Percentiles rank a stretch among this genome's conserved stretches.
Evolutionary conservation across 2,329 filamentous ascomycete genomes (phyloP).

Genomic region (Thielaviopsis ethacetica): DNA sequence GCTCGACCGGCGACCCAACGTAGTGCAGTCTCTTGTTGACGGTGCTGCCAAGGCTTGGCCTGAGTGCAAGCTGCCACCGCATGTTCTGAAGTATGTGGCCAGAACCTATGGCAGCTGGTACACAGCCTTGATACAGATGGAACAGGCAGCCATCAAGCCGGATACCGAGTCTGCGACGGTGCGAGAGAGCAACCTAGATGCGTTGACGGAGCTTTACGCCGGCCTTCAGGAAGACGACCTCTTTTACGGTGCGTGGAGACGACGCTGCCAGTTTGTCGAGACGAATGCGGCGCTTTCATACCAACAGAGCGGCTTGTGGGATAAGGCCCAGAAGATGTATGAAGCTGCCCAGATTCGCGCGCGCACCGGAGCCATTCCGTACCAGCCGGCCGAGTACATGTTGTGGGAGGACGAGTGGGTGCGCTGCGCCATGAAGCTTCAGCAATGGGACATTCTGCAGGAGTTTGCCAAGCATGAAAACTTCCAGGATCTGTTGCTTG

Average conservation of each 20-base stretch:
- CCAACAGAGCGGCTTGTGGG: slow-evolving; percentile 98
- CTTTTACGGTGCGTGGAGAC: slow-evolving; percentile 93
- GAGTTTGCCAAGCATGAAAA: slow-evolving; percentile 99
- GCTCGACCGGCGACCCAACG: slow-evolving; percentile 87
- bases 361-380: slow-evolving; percentile 85
- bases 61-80: slow-evolving; percentile 80
- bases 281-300: slow-evolving; percentile 95
- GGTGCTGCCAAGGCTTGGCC: slow-evolving; percentile 73
- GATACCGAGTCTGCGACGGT: slow-evolving; percentile 70
- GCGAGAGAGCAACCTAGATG: slow-evolving; percentile 88
- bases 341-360: slow-evolving; percentile 96
- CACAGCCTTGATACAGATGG: slow-evolving; percentile 75
- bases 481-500: slow-evolving; percentile 85
- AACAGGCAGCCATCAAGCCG: slow-evolving; percentile 73
- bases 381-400: slow-evolving; percentile 94
- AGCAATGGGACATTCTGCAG: slow-evolving; percentile 95
- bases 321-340: slow-evolving; percentile 94
- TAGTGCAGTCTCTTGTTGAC: slow-evolving; percentile 80
- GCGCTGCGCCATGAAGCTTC: slow-evolving; percentile 89
- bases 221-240: slow-evolving; percentile 87
- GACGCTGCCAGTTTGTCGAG: slow-evolving; percentile 90
- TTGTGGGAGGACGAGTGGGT: slow-evolving; percentile 99
- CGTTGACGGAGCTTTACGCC: slow-evolving; percentile 83
- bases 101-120: slow-evolving; percentile 97
- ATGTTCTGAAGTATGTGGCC: slow-evolving; percentile 88